Conservation (phyloP, 2,329 filamentous ascomycete species). For the Claviceps capensis region DNA sequence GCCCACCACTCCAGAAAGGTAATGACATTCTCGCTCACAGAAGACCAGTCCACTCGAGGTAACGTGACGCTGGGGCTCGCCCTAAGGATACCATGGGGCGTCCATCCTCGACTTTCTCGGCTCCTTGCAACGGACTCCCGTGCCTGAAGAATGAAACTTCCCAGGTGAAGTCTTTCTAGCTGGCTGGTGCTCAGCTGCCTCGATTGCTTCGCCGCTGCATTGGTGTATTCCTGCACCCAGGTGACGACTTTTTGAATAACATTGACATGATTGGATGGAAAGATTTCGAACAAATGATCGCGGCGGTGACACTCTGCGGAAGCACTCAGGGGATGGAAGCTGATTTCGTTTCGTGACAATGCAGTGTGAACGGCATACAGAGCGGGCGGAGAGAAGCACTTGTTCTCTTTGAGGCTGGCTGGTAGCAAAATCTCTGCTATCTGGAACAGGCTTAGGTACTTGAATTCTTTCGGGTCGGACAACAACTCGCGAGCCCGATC, state of each 20-base stretch:
- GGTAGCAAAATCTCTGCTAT: conserved; percentile 33
- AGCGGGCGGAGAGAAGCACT: conserved; percentile 29
- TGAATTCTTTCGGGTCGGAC: conserved; percentile 21
- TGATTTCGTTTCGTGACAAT: conserved; percentile 44
- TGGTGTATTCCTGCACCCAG: conserved; percentile 21
- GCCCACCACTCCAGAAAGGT: conserved; percentile 59
- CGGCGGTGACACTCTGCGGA: conserved; percentile 33
- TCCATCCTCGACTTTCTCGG: conserved; percentile 34
- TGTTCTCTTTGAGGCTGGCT: conserved; percentile 18
- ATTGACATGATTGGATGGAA: conserved; percentile 17
- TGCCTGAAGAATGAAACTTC: conserved; percentile 35
- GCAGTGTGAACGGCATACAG: conserved; percentile 60
- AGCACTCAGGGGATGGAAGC: conserved; percentile 39
- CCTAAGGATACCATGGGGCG: conserved; percentile 31
- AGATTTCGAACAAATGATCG: conserved; percentile 47
- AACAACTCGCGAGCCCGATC: conserved; percentile 31
- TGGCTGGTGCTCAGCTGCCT: conserved; percentile 8
- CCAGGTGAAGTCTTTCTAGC: conserved; percentile 15
- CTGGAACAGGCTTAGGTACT: conserved; percentile 36
- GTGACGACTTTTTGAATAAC: conserved; percentile 18
- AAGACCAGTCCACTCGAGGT: conserved; percentile 15
- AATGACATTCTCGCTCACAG: conserved; percentile 36
- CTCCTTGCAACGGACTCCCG: conserved; percentile 36
- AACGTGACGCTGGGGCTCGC: conserved; percentile 14
- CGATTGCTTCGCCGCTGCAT: conserved; percentile 8